phyloP scores from a whole-genome alignment of 2,329 filamentous ascomycete species.

The Claviceps sp. region DNA sequence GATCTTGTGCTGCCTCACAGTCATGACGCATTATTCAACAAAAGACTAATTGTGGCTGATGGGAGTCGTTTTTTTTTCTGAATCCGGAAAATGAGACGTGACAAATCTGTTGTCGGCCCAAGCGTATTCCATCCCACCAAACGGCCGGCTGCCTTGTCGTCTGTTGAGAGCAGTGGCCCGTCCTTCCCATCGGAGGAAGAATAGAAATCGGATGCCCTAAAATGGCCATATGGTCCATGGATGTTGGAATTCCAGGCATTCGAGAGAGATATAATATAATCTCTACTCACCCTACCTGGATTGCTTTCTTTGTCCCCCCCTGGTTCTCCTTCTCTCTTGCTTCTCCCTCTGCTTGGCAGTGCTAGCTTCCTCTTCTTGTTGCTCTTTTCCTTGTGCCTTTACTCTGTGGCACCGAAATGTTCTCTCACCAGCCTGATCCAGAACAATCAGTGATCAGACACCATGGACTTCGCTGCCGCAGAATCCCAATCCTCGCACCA shows the following conservation, averaged over 20 bases:
- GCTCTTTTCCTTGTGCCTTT: background rate
- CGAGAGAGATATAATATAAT: background rate
- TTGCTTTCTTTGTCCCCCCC: background rate
- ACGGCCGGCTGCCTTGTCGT: background rate
- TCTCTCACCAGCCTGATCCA: background rate
- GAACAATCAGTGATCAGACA: background rate
- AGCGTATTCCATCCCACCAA: background rate
- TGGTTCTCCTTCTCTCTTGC: background rate
- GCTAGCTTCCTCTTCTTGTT: background rate
- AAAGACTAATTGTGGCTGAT: background rate
- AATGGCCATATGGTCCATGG: no score
- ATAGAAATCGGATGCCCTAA: background rate
- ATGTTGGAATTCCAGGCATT: no score
- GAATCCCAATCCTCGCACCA: background rate
- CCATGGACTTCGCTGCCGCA: background rate
- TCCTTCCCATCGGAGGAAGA: background rate
- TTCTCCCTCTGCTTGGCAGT: background rate
- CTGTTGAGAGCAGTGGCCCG: background rate
- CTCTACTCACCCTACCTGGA: background rate
- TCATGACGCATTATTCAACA: background rate
- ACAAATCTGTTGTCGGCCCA: background rate
- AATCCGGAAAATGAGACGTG: background rate
- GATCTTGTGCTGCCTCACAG: background rate
- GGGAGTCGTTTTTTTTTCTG: background rate
- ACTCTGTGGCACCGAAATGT: background rate